phyloP scores from a whole-genome alignment of 805 yeast genomes.

The Teunomyces panamensis region DNA sequence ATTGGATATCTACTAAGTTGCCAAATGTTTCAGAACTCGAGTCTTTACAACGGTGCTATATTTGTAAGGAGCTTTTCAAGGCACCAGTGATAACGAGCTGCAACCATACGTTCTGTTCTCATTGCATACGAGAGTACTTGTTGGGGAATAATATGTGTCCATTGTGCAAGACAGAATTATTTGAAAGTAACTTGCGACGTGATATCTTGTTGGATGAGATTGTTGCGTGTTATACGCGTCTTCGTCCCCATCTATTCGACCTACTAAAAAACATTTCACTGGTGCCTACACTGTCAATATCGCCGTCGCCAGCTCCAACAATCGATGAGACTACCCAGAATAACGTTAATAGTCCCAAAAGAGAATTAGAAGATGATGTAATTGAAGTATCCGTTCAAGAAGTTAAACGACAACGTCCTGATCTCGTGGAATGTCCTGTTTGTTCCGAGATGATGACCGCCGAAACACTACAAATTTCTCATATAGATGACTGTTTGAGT shows the following conservation, averaged over 20 bases:
- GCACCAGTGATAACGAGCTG: conserved; percentile 85
- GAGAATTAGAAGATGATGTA: conserved; percentile 10
- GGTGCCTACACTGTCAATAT: conserved; percentile 3
- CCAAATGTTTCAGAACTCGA: conserved; percentile 65
- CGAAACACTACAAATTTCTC: conserved; percentile 52
- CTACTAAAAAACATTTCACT: conserved; percentile 14
- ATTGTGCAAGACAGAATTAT: conserved; percentile 65
- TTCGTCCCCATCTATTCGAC: conserved; percentile 41
- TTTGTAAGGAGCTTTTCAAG: conserved; percentile 77
- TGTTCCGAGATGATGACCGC: conserved; percentile 57
- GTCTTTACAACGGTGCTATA: conserved; percentile 72
- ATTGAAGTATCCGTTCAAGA: conserved; percentile 14
- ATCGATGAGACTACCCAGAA: background rate
- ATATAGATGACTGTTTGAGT: conserved; percentile 59
- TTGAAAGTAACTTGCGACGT: conserved; percentile 66
- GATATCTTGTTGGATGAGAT: conserved; percentile 72
- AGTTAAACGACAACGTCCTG: conserved; percentile 6
- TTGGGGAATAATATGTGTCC: conserved; percentile 68
- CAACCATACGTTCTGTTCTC: conserved; percentile 86
- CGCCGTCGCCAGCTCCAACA: background rate
- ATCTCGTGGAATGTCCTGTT: conserved; percentile 62
- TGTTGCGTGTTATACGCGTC: conserved; percentile 46
- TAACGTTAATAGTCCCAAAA: background rate
- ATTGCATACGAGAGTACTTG: conserved; percentile 74
- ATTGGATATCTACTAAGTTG: conserved; percentile 55